Base-by-base conservation (phyloP, 306 rosid species). In the Ceratonia siliqua region DNA sequence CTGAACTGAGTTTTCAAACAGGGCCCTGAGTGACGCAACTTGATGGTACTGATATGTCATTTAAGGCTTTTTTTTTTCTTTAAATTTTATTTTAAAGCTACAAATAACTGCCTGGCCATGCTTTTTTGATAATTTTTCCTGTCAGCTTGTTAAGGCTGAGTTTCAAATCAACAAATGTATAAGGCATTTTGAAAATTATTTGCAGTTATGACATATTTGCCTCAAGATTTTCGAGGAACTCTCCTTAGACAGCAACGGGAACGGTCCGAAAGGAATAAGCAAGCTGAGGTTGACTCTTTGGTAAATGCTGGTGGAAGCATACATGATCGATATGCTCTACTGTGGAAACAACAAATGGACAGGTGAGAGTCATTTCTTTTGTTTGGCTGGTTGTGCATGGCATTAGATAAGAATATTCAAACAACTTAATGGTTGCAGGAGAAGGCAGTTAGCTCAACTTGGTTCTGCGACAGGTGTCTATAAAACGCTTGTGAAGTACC, bases 401-500 rank as follows among this genome's bases (percentile, higher is more conserved):
- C 33, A 15, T 80, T 76, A 62, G 49, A 76, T 64, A 59, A 64
- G 50, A 70, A 65, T 86, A 52, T 38, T 66, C n/a, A 35, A 77
- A 18, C 81, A 41, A 77, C 39, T 41, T 41, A 46, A 6, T 62
- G 18, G 30, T 81, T 55, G 25, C 82, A 94, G 98, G 95, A 94
- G 98, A 84, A 86, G 84, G 68, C 91, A 87, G 76, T 88, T 94
- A 65, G 96, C 96, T 41, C 98, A 85, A 84, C 96, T 94, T 79
- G 97, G 98, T 78, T 94, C 97, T 52, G 98, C 98, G 28, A 87
- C 97, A 14, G 98, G 97, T 54, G 98, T 94, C 85, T 94, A 90
- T 88, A 94, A 94, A 87, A 92, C 98, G 62, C 97, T 94, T 2
- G 97, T 94, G 77, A 91, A 91, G 86, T 94, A 90, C 82, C 76